Conservation (phyloP, 768 basidiomycete species). For the Suillus fuscotomentosus region DNA sequence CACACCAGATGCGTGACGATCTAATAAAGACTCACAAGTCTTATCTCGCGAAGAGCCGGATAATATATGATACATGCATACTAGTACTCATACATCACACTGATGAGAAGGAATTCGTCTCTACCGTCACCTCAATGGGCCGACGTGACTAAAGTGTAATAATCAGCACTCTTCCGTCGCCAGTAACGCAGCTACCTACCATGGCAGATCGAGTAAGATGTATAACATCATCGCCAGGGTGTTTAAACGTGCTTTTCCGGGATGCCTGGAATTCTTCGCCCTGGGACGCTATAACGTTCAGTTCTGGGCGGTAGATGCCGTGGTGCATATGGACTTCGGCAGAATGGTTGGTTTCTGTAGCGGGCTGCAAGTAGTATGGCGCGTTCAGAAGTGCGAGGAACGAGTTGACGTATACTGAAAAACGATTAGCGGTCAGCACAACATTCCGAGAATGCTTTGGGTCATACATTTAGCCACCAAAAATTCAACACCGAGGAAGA, state of each 20-base stretch:
- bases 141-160: background rate
- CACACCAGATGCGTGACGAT: background rate
- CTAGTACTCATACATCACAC: too few relatives aligned
- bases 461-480: background rate
- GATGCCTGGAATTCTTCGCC: background rate
- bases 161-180: background rate
- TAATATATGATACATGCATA: too few relatives aligned
- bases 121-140: too few relatives aligned
- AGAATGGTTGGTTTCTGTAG: background rate
- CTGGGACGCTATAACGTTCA: background rate
- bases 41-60: background rate
- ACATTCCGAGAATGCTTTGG: background rate
- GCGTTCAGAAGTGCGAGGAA: constrained; percentile 5
- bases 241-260: background rate
- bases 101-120: too few relatives aligned
- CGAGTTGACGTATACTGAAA: constrained; percentile 7
- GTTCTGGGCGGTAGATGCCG: background rate
- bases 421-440: background rate
- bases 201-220: background rate
- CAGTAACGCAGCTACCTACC: background rate
- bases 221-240: background rate
- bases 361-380: background rate
- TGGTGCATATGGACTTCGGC: background rate
- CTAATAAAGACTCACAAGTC: background rate
- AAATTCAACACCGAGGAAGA: background rate